Percentiles rank a stretch among this genome's conserved stretches.
These are phyloP conservation scores for Orychophragmus violaceus DNA, from an alignment of 345 rosid genomes.

Conservation along the genomic window DNA sequence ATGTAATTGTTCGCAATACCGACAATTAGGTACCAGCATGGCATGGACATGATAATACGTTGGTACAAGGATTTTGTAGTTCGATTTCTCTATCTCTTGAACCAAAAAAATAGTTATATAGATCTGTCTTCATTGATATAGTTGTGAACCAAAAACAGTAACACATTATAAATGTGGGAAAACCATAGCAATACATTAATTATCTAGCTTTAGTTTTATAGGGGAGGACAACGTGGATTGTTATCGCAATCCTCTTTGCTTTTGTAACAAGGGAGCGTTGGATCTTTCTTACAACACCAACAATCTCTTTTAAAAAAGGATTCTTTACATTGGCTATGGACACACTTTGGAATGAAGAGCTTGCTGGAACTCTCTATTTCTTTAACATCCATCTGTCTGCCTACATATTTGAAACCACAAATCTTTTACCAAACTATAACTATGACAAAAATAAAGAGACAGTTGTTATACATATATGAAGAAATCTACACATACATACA, in stretches of 20 bases:
- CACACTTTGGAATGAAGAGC: background rate
- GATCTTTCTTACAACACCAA: slow-evolving; percentile 10
- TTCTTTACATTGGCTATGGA: background rate
- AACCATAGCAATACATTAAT: background rate
- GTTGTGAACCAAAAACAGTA: background rate
- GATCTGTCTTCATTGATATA: too few species aligned
- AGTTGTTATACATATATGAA: background rate
- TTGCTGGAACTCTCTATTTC: slow-evolving; percentile 1
- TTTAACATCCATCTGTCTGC: background rate
- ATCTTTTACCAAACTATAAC: background rate
- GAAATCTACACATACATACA: background rate
- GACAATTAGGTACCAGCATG: too few species aligned
- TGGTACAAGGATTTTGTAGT: background rate
- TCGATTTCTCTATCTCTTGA: background rate
- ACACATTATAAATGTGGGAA: background rate
- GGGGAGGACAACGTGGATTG: slow-evolving; percentile 8
- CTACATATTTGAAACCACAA: slow-evolving; percentile 6
- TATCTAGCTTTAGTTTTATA: background rate
- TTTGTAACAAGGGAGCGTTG: background rate
- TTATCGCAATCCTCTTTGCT: background rate
- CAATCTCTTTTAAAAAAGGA: background rate
- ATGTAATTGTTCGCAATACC: background rate
- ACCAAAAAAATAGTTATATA: too few species aligned
- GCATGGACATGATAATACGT: background rate
- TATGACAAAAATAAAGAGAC: background rate